Evolutionary conservation across 1,284 basidiomycete genomes (phyloP), one percentile per base, ranked within the genome.

Genomic region (Ceratobasidium sp.): DNA sequence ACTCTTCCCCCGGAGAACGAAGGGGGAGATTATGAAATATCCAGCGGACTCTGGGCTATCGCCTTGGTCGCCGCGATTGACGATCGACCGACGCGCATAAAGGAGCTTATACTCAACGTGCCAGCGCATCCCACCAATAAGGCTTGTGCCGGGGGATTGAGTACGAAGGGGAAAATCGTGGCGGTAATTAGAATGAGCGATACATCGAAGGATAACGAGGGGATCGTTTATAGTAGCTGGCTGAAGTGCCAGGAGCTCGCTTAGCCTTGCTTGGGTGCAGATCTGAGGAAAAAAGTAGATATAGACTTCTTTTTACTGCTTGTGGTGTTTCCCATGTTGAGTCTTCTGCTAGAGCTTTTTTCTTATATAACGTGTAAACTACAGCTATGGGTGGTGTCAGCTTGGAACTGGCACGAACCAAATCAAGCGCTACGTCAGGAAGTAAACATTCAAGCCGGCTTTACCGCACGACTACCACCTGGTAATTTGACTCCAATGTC

Each of bases 371-470:
- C 30, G 6, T 33, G 51, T 11, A 49, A 9, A n/a, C n/a, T n/a
- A n/a, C n/a, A n/a, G n/a, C n/a, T n/a, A n/a, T n/a, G n/a, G n/a
- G n/a, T n/a, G n/a, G n/a, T n/a, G n/a, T n/a, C n/a, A 21, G 18
- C 18, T 53, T 53, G 51, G 51, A 53, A 30, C 51, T 53, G 18
- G 23, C 51, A 53, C 16, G 23, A 30, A 53, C 51, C 51, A 25
- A 53, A 5, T 28, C 25, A 28, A 12, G 25, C 23, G 51, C 51
- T 12, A 14, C 2, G 28, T 28, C 23, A 53, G 48, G 48, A n/a
- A n/a, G n/a, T n/a, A n/a, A n/a, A n/a, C n/a, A n/a, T n/a, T n/a
- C n/a, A 33, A 6, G 6, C 30, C 30, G 30, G 6, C 30, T 33
- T 6, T 33, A 3, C 30, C 30, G 30, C 30, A 33, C 30, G 25